Evolutionary conservation across 345 rosid genomes (phyloP).

Genomic region (Gossypium herbaceum): DNA sequence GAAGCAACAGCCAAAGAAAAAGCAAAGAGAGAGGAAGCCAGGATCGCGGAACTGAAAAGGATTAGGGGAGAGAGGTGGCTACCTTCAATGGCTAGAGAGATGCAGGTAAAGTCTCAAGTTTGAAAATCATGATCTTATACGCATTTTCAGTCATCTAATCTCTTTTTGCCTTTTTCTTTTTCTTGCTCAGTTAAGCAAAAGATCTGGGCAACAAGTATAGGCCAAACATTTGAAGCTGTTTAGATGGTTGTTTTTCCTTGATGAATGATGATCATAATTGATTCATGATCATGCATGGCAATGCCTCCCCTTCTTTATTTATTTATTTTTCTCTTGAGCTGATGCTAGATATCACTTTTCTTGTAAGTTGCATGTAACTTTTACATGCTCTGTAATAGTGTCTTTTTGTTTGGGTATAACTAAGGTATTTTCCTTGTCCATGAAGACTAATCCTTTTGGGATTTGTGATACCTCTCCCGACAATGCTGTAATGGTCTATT

Average conservation of each 20-base stretch:
- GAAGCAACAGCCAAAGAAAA: constrained; percentile 64
- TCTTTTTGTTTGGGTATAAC: too few species aligned
- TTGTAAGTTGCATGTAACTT: neutral
- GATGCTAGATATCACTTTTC: neutral
- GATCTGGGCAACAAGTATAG: constrained; percentile 8
- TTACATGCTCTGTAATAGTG: neutral
- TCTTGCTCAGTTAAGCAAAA: constrained; percentile 15
- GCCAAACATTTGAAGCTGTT: neutral
- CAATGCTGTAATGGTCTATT: neutral
- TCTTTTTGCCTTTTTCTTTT: neutral
- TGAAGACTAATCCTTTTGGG: too few species aligned
- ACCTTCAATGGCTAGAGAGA: constrained; percentile 57
- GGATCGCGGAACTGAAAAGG: constrained; percentile 64
- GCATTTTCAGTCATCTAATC: neutral
- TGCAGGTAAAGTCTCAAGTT: constrained; percentile 34
- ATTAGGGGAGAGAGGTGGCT: constrained; percentile 88
- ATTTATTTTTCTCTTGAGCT: neutral
- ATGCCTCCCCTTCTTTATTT: neutral
- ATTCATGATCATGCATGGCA: neutral
- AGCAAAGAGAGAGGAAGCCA: constrained; percentile 73
- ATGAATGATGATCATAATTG: neutral
- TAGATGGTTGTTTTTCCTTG: neutral
- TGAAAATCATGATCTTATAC: neutral
- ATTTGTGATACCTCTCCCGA: too few species aligned
- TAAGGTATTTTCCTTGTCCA: too few species aligned